Base-by-base conservation (phyloP, 1,284 basidiomycete genomes). In the Trametes polyzona region DNA sequence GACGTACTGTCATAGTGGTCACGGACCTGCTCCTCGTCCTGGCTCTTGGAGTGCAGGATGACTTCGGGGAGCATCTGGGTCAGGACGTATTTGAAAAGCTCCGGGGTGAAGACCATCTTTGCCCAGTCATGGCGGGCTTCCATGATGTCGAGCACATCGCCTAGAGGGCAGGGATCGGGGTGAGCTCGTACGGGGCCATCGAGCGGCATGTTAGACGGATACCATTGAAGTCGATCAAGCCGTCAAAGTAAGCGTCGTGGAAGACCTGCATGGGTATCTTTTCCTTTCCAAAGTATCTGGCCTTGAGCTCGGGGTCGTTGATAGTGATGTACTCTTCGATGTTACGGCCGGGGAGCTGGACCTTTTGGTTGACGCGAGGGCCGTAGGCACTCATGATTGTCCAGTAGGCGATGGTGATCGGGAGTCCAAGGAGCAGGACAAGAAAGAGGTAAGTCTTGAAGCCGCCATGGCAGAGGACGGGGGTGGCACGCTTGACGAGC, bases 201-300 rank as follows among this genome's bases (percentile, higher is more conserved):
- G n/a, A n/a, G n/a, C n/a, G n/a, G n/a, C n/a, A n/a, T n/a, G n/a
- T n/a, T n/a, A n/a, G n/a, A 33, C 23, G 10, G 74, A 78, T 50
- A 88, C 95, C 95, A 61, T 98, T 98, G 73, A 98, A 91, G 62
- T 98, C 95, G 61, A 96, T 87, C 79, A 98, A 98, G 62, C 90
- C 90, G 59, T 96, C 95, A 76, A 99, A 98, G 79, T 93, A 99
- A 62, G 94, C 93, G 78, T 99, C 97, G 73, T 99, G 91, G 82
- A 98, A 97, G 64, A 92, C 77, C 77, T 99, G 95, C 89, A 98
- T 97, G 47, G 96, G 96, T 62, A 99, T 98, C 78, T 98, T 98
- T 73, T 90, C 88, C 73, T 84, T 86, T 65, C 85, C 86, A 48
- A 86, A 76, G 79, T 95, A 98, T 66, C 88, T 82, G 26, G 81